phyloP scores from a whole-genome alignment of 805 yeast species.

The Groenewaldozyma salmanticensis region DNA sequence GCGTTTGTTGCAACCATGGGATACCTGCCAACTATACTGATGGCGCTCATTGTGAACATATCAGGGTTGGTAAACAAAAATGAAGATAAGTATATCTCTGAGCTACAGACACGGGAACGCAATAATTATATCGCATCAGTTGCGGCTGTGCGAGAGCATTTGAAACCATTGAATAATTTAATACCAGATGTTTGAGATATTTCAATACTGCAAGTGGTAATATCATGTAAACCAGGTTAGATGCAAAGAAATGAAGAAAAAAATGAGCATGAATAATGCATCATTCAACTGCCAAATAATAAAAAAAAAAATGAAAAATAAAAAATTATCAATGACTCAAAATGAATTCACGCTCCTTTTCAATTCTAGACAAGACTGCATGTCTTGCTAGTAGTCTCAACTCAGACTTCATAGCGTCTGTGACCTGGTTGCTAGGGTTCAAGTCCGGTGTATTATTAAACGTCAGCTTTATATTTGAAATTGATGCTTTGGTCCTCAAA shows the following conservation, averaged over 20 bases:
- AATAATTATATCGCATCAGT: too few species aligned
- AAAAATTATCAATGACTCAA: too few species aligned
- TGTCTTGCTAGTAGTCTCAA: slow-evolving; percentile 17
- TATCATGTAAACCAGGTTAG: too few species aligned
- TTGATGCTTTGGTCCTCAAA: slow-evolving; percentile 6
- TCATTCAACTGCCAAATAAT: too few species aligned
- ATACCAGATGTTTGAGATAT: too few species aligned
- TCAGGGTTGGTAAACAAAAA: slow-evolving; percentile 17
- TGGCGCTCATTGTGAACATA: slow-evolving; percentile 18
- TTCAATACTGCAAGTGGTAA: too few species aligned
- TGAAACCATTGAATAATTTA: too few species aligned
- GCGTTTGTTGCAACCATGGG: slow-evolving; percentile 19
- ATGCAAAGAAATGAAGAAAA: too few species aligned
- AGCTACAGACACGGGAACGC: too few species aligned
- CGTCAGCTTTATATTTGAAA: slow-evolving; percentile 3
- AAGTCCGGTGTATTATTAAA: not conserved
- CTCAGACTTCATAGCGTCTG: slow-evolving; percentile 9
- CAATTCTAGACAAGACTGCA: slow-evolving; percentile 17
- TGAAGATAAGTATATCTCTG: slow-evolving; percentile 21
- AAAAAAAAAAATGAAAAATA: too few species aligned
- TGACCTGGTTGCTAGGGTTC: not conserved
- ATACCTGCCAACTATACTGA: slow-evolving; percentile 18
- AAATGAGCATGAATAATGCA: too few species aligned
- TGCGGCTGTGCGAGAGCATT: too few species aligned
- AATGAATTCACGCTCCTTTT: slow-evolving; percentile 11